Evolutionary conservation across 1,284 basidiomycete species (phyloP).

Genomic region (Rhodotorula sp.): DNA sequence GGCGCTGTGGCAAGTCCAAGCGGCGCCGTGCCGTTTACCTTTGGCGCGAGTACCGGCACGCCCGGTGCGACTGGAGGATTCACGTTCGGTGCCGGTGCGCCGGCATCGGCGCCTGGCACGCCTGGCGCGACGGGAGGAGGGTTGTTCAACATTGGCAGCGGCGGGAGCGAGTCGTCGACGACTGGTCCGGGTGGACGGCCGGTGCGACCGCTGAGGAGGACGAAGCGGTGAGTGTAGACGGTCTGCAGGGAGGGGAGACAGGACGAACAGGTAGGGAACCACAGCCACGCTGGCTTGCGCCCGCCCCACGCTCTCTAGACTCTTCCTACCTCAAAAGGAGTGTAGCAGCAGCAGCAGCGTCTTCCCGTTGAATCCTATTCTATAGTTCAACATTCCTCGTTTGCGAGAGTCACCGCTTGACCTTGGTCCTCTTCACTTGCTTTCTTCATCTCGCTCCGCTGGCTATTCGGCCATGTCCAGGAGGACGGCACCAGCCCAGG

Average conservation of each 20-base stretch:
- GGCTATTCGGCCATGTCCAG: not conserved
- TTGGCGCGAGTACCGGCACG: slow-evolving; percentile 14
- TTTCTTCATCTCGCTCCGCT: not conserved
- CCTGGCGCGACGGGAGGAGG: slow-evolving; percentile 8
- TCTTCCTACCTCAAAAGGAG: too few species aligned
- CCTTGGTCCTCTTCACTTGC: too few species aligned
- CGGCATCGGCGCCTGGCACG: not conserved
- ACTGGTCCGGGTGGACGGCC: slow-evolving; percentile 7
- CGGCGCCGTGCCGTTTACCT: slow-evolving; percentile 11
- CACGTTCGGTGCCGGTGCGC: slow-evolving; percentile 13
- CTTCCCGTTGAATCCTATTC: too few species aligned
- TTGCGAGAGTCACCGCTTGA: too few species aligned
- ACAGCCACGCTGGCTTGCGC: too few species aligned
- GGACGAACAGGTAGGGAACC: too few species aligned
- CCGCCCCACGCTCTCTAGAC: too few species aligned
- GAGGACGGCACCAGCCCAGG: not conserved
- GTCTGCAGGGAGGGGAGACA: too few species aligned
- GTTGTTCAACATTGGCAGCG: slow-evolving; percentile 29
- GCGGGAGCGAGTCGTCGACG: slow-evolving; percentile 8
- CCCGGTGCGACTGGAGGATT: slow-evolving; percentile 11
- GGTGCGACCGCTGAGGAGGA: slow-evolving; percentile 14
- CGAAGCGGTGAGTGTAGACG: slow-evolving; percentile 7
- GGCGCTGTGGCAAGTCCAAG: not conserved
- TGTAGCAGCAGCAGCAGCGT: too few species aligned
- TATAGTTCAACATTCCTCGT: too few species aligned